A percentile compares a stretch with the other conserved stretches of the same genome.
phyloP scores from a whole-genome alignment of 73 alveolate genomes.

The Tetrahymena borealis region DNA sequence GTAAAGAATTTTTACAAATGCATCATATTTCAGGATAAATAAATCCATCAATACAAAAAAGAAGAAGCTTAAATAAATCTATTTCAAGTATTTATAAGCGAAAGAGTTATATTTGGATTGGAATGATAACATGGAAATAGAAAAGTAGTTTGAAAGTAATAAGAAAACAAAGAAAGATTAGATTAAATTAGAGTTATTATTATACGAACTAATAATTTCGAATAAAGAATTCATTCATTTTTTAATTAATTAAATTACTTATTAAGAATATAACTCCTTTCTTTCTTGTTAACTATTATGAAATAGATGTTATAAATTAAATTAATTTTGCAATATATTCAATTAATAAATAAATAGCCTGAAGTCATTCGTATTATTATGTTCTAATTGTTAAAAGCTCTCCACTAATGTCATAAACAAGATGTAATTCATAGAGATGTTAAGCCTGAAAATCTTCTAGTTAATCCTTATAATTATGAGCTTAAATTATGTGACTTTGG shows the following conservation, averaged over 20 bases:
- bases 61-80: background rate
- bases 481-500: constrained; percentile 82
- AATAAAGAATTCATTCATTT: background rate
- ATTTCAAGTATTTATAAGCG: too few species aligned
- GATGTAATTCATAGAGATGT: constrained; percentile 40
- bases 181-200: background rate
- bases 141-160: background rate
- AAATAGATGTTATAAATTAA: background rate
- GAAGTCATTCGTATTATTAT: background rate
- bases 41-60: background rate
- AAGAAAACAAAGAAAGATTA: background rate
- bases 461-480: constrained; percentile 25
- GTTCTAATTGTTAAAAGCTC: constrained; percentile 18
- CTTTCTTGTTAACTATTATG: background rate
- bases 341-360: background rate
- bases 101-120: too few species aligned
- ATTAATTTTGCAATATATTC: background rate
- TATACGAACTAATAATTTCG: background rate
- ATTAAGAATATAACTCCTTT: background rate
- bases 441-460: constrained; percentile 32
- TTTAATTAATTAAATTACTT: too few species aligned
- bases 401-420: constrained; percentile 15
- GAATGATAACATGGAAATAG: too few species aligned
- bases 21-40: background rate
- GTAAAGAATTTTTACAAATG: constrained; percentile 20